Evolutionary conservation across 164 flowering plant species (phyloP), one percentile per base, ranked within the genome.

Genomic region (Vitis labrusca): DNA sequence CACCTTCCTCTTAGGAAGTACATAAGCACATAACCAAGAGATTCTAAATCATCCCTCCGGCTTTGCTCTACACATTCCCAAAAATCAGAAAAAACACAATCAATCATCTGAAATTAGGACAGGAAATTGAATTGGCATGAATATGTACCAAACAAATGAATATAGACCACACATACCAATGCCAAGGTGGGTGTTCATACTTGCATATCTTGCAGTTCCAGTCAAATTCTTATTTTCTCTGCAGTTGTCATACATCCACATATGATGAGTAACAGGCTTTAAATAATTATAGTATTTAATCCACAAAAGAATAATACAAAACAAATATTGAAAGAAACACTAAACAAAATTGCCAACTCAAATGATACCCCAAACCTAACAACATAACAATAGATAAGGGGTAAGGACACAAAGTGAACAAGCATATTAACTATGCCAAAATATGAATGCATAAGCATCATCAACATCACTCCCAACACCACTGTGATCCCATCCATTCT

Each of bases 131-230:
- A 29, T 7, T 17, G 14, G 23, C 32, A 61, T 47, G n/a, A 10
- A 9, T 13, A 19, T 2, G 47, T 49, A 66, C 13, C 10, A 10
- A 62, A 15, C 47, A 9, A 49, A 50, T 52, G 14, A 65, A 11
- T 15, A 64, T 44, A 4, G 55, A 7, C 8, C 51, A 58, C 11
- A 56, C 86, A 59, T 85, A 91, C 98, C 98, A 78, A 93, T 91
- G 17, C 98, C 98, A 65, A 93, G 90, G 76, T 93, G 98, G 54
- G 98, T 93, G 74, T 93, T 91, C 91, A 90, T 83, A 80, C 98
- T 93, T 14, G 98, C 98, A 88, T 93, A 93, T 84, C 98, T 85
- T 8, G 98, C 98, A 47, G 98, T 93, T 57, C 97, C 98, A 63
- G 97, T 93, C 81, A 93, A 79, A 77, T 91, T 93, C 80, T 93